Percentiles rank a stretch among this genome's conserved stretches.
Conservation (phyloP, 345 rosid species). For the Moringa oleifera region DNA sequence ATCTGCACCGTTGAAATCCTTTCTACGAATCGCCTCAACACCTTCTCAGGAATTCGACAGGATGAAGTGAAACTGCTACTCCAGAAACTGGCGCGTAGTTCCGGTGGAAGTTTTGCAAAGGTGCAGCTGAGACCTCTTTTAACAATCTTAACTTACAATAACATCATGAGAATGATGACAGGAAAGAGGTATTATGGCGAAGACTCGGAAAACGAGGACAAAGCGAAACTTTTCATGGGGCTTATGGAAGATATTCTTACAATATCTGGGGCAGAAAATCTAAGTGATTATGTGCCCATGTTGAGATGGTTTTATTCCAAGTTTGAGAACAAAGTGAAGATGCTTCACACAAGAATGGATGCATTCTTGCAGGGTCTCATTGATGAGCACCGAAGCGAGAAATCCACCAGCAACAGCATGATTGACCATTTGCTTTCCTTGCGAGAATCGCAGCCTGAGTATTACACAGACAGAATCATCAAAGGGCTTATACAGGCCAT, state of each 20-base stretch:
- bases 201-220: constrained; percentile 29
- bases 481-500: constrained; percentile 48
- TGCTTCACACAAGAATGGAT: constrained; percentile 30
- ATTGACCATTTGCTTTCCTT: constrained; percentile 50
- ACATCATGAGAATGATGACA: constrained; percentile 42
- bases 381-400: constrained; percentile 35
- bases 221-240: constrained; percentile 29
- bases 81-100: constrained; percentile 8
- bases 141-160: constrained; percentile 26
- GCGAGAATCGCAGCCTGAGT: constrained; percentile 40
- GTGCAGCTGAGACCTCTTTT: constrained; percentile 20
- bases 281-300: constrained; percentile 36
- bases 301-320: constrained; percentile 22
- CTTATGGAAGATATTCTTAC: constrained; percentile 17
- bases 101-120: constrained; percentile 7
- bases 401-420: constrained; percentile 36
- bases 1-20: constrained; percentile 17
- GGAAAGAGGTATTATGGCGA: constrained; percentile 57
- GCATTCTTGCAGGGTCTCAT: constrained; percentile 41
- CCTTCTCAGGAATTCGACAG: constrained; percentile 9
- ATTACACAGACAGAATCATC: constrained; percentile 51
- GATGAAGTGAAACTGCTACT: constrained; percentile 22
- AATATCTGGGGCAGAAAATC: constrained; percentile 20
- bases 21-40: constrained; percentile 9
- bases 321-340: constrained; percentile 28